Base-by-base conservation (phyloP, 2,329 filamentous ascomycete genomes). In the Thielaviopsis cerberus region DNA sequence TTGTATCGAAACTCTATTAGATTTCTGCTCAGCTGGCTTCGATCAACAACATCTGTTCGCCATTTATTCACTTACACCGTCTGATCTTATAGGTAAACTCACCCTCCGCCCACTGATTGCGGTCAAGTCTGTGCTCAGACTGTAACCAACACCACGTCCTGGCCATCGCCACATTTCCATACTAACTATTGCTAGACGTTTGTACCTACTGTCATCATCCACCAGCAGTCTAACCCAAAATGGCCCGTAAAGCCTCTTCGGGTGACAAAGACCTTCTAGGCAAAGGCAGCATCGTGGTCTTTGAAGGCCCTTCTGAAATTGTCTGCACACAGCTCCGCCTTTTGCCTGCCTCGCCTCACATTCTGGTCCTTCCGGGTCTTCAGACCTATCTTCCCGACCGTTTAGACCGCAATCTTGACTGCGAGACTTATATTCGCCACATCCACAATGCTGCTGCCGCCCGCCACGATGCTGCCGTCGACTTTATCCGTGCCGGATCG, bases 251-350 rank as follows among this genome's bases (percentile, higher is more conserved):
- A 51, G 55, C 55, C 53, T 58, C 55, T 34, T 37, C 55, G 1
- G 20, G 30, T 48, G 57, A 59, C 27, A 23, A 53, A 13, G 55
- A 61, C 27, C 53, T 58, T 34, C 59, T 61, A n/a, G 53, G 48
- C 51, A 61, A 70, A 58, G 79, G 79, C 53, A 77, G 73, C 64
- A 67, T 83, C 57, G 72, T 84, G 56, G 78, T 80, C 61, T 74
- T 84, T 58, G 81, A 83, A 64, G 81, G 81, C 5, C 72, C 77
- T 30, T 64, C 68, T 24, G 75, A 81, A 52, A 69, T 72, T 27
- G 71, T 83, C 27, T 74, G 76, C 24, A 81, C 78, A 3, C 81
- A 84, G 63, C 68, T 83, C 45, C 75, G 75, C 53, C 72, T 83
- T 2, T 73, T 84, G 11, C 81, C 81, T 8, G 73, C 72, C 3